These are phyloP conservation scores for Pseudozyma sp. DNA, from an alignment of 1,284 basidiomycete genomes.

Conservation along the genomic window DNA sequence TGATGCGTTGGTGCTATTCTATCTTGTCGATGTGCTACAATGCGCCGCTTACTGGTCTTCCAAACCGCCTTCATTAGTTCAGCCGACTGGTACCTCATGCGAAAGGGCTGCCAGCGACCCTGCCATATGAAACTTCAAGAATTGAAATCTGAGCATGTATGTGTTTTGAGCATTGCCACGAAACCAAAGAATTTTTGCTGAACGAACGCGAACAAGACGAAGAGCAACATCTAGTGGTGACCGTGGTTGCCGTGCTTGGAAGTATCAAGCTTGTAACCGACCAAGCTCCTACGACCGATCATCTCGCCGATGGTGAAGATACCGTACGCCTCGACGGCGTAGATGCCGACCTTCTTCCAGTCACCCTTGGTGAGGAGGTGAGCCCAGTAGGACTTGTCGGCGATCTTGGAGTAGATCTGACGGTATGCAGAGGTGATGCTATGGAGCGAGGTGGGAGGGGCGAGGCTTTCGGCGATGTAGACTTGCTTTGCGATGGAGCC, in stretches of 20 bases:
- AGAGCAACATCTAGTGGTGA: slow-evolving; percentile 39
- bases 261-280: slow-evolving; percentile 62
- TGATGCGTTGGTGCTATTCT: too few relatives aligned
- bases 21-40: too few relatives aligned
- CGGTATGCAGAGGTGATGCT: slow-evolving; percentile 79
- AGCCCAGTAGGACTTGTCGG: slow-evolving; percentile 78
- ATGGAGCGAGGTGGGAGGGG: slow-evolving; percentile 79
- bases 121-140: too few relatives aligned
- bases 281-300: slow-evolving; percentile 58
- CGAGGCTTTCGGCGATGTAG: slow-evolving; percentile 87
- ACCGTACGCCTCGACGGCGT: slow-evolving; percentile 87
- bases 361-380: slow-evolving; percentile 79
- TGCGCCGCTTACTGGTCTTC: too few relatives aligned
- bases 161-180: background rate
- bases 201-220: background rate
- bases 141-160: slow-evolving; percentile 3
- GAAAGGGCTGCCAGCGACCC: too few relatives aligned
- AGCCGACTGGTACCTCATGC: too few relatives aligned
- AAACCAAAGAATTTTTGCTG: too few relatives aligned
- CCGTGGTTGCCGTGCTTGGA: slow-evolving; percentile 45
- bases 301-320: slow-evolving; percentile 76
- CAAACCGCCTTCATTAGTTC: too few relatives aligned
- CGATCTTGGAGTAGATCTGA: slow-evolving; percentile 78
- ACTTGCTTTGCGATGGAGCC: slow-evolving; percentile 89
- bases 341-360: slow-evolving; percentile 79